A percentile compares a stretch with the other conserved stretches of the same genome.
These are phyloP conservation scores for Microdochium nivale DNA, from an alignment of 2,329 filamentous ascomycete genomes.

Conservation along the genomic window DNA sequence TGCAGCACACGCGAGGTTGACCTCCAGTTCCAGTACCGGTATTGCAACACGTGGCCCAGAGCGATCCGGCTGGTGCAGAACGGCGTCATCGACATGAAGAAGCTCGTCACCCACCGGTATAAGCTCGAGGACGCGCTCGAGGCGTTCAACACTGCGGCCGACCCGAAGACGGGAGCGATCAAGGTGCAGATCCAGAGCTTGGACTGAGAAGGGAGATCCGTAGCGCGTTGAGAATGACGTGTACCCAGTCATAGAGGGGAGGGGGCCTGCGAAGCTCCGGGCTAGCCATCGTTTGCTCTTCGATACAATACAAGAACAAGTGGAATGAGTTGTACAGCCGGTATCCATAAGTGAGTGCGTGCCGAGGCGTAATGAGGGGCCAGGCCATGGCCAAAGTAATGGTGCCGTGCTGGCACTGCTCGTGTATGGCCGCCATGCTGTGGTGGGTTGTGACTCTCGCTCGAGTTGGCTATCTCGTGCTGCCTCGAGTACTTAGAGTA, in stretches of 20 bases:
- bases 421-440: too few relatives aligned
- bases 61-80: constrained; percentile 83
- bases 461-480: too few relatives aligned
- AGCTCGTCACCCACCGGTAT: constrained; percentile 83
- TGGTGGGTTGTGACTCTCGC: too few relatives aligned
- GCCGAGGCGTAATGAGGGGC: too few relatives aligned
- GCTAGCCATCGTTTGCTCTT: too few relatives aligned
- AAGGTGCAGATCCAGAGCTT: constrained; percentile 89
- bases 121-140: constrained; percentile 76
- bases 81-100: constrained; percentile 72
- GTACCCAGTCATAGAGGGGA: background rate
- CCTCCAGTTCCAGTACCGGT: constrained; percentile 93
- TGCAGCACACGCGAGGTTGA: constrained; percentile 87
- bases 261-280: background rate
- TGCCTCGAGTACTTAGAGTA: too few relatives aligned
- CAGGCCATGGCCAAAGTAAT: too few relatives aligned
- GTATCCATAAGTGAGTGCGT: too few relatives aligned
- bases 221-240: background rate
- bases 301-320: too few relatives aligned
- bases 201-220: constrained; percentile 26
- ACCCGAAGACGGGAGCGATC: constrained; percentile 90
- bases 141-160: constrained; percentile 81
- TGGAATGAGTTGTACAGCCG: too few relatives aligned
- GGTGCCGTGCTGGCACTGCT: too few relatives aligned
- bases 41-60: constrained; percentile 91